Percentiles rank a stretch among this genome's conserved stretches.
phyloP scores from a whole-genome alignment of 768 basidiomycete species.

The Psilocybe tampanensis region DNA sequence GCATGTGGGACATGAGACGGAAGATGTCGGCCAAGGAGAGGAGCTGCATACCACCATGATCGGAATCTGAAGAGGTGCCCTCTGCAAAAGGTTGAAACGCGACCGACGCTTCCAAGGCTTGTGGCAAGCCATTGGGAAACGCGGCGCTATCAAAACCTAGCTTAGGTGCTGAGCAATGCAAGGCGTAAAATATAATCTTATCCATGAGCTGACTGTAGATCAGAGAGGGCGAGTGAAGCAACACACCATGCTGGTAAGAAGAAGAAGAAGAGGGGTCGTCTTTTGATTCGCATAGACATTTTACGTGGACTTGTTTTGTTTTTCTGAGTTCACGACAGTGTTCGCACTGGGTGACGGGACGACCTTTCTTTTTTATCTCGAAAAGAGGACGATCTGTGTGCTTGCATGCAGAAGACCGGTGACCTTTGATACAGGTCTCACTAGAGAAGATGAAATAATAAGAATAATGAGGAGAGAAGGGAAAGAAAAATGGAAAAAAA shows the following conservation, averaged over 20 bases:
- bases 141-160: conserved; percentile 69
- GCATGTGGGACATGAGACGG: conserved; percentile 38
- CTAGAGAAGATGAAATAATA: conserved; percentile 37
- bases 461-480: conserved; percentile 10
- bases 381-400: conserved; percentile 88
- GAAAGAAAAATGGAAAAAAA: conserved; percentile 1
- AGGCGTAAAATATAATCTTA: conserved; percentile 38
- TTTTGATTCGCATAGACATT: conserved; percentile 83
- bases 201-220: conserved; percentile 41
- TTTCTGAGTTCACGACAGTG: conserved; percentile 85
- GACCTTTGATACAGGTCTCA: conserved; percentile 93
- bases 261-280: conserved; percentile 40
- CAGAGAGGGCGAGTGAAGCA: conserved; percentile 15
- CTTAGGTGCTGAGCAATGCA: conserved; percentile 44
- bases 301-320: conserved; percentile 84
- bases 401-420: conserved; percentile 86
- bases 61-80: conserved; percentile 57
- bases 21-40: conserved; percentile 44
- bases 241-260: conserved; percentile 64
- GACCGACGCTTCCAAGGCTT: conserved; percentile 68
- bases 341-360: conserved; percentile 89
- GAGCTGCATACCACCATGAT: conserved; percentile 65
- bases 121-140: conserved; percentile 79
- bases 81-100: conserved; percentile 48
- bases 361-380: conserved; percentile 92